Base-by-base conservation (phyloP, 148 eudicot species). In the Chenopodium quinoa region DNA sequence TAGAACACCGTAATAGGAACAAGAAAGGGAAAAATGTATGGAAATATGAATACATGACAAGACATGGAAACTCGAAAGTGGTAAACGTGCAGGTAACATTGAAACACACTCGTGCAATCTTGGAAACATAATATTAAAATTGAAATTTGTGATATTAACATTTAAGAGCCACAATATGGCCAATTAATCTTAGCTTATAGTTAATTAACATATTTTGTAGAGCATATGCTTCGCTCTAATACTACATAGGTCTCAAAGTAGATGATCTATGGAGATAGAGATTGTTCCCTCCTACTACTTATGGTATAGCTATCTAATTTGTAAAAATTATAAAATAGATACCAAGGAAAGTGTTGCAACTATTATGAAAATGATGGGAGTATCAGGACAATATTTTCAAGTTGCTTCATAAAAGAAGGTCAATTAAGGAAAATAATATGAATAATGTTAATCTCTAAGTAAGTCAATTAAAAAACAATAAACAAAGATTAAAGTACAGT, bases 71-170 rank as follows among this genome's bases (percentile, higher is more conserved):
- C 83, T 74, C 40, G 73, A 81, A 81, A 74, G 31, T 47, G 83
- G 83, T 50, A 74, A 81, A 75, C 73, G 58, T 81, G 83, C 73
- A 81, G 62, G 78, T 63, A 64, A 73, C 73, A 81, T 64, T 75
- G 73, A 32, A 81, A 48, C 73, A 81, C 83, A 81, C 73, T 81
- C 83, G 83, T 81, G 83, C 78, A 11, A 75, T 75, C 83, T 81
- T 66, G 83, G 65, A 75, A 73, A 25, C 29, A 66, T 23, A 0
- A 78, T 65, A 52, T n/a, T 22, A 10, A n/a, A 46, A 14, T 31
- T 1, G 73, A 70, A 62, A 62, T 4, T 62, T 9, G 66, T 7
- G 23, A 20, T 62, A 7, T 20, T 14, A 58, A 19, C 7, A 40
- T 40, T 40, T 40, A 40, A 40, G 44, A 62, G 23, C 25, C 66